Percentiles rank a stretch among this genome's conserved stretches.
Evolutionary conservation across 257 asterid species (phyloP).

Genomic region (Nicotiana benthamiana): DNA sequence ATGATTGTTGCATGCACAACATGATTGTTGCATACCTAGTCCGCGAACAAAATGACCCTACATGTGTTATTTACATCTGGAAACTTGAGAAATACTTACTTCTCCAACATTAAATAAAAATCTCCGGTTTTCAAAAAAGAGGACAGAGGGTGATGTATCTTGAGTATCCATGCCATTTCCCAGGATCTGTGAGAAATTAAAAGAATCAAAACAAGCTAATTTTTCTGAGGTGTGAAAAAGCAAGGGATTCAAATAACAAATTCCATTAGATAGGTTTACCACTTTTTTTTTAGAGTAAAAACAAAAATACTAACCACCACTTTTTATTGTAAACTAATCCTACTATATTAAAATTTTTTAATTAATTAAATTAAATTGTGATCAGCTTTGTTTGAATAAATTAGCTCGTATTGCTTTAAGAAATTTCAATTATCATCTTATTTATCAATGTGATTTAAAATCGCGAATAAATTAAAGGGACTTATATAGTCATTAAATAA

Average conservation of each 20-base stretch:
- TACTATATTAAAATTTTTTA: too few species aligned
- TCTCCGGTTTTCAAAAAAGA: conserved; percentile 83
- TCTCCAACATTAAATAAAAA: conserved; percentile 94
- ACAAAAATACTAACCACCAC: too few species aligned
- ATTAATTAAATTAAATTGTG: too few species aligned
- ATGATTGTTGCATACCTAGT: not conserved
- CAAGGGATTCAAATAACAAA: not conserved
- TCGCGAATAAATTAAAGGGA: too few species aligned
- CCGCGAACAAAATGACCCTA: not conserved
- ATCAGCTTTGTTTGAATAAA: too few species aligned
- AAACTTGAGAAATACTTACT: conserved; percentile 33
- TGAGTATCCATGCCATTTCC: conserved; percentile 99
- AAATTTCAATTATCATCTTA: too few species aligned
- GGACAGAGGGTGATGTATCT: conserved; percentile 85
- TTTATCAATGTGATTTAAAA: too few species aligned
- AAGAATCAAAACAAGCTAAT: not conserved
- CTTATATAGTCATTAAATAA: too few species aligned
- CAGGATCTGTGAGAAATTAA: conserved; percentile 54
- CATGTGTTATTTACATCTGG: not conserved
- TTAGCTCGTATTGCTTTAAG: too few species aligned
- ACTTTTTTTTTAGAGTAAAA: too few species aligned
- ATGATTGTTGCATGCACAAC: not conserved
- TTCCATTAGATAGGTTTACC: not conserved
- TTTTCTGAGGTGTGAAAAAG: not conserved
- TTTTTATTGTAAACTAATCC: too few species aligned